These are phyloP conservation scores for Casuarina equisetifolia DNA, from an alignment of 306 rosid genomes.

Conservation along the genomic window DNA sequence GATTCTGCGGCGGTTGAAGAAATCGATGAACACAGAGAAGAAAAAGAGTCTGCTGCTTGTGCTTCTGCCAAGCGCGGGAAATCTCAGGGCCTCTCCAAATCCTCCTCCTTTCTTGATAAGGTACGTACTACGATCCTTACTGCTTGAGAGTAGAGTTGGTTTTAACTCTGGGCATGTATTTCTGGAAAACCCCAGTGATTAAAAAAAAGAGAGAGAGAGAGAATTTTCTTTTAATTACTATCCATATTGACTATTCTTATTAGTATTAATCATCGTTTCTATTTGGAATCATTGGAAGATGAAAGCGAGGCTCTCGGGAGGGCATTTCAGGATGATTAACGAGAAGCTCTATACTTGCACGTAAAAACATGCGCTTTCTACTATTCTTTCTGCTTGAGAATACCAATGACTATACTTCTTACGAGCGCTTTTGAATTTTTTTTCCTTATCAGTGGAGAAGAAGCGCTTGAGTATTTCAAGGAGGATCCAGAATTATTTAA, in stretches of 20 bases:
- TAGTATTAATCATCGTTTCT: background rate
- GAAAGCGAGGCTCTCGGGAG: slow-evolving; percentile 85
- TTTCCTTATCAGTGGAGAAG: slow-evolving; percentile 67
- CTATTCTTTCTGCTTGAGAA: background rate
- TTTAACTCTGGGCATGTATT: no score
- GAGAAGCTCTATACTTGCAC: slow-evolving; percentile 99
- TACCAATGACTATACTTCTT: background rate
- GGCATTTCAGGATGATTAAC: slow-evolving; percentile 93
- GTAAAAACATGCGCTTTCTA: slow-evolving; percentile 30
- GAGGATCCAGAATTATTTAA: slow-evolving; percentile 70
- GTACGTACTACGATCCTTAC: slow-evolving; percentile 14
- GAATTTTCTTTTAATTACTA: background rate
- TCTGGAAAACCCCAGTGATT: no score
- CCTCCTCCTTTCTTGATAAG: slow-evolving; percentile 69
- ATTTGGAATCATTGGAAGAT: slow-evolving; percentile 44
- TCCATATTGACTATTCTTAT: background rate
- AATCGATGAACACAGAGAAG: slow-evolving; percentile 8
- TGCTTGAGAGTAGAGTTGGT: background rate
- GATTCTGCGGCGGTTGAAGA: background rate
- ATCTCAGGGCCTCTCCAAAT: slow-evolving; percentile 34
- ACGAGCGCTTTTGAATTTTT: background rate
- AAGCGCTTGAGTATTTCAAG: slow-evolving; percentile 80
- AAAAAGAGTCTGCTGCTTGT: slow-evolving; percentile 16
- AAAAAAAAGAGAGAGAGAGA: no score
- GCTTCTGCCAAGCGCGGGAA: slow-evolving; percentile 34